These are phyloP conservation scores for Colletotrichum phormii DNA, from an alignment of 2,329 filamentous ascomycete species.

Conservation along the genomic window DNA sequence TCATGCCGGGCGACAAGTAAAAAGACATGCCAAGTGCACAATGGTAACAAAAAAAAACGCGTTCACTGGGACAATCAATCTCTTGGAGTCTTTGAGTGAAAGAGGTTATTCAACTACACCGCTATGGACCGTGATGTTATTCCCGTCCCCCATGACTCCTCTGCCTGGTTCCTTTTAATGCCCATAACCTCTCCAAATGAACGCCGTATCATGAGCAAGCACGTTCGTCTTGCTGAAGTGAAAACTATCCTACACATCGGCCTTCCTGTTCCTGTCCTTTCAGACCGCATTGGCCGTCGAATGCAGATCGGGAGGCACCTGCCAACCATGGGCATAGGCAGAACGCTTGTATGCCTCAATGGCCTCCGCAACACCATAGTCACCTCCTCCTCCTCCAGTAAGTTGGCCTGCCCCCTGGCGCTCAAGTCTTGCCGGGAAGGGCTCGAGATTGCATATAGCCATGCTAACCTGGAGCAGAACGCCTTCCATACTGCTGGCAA, in stretches of 20 bases:
- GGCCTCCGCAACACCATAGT: slow-evolving; percentile 79
- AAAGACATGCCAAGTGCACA: too few relatives aligned
- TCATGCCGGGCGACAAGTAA: too few relatives aligned
- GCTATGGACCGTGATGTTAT: neutral
- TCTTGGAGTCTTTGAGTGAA: too few relatives aligned
- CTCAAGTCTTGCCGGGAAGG: slow-evolving; percentile 77
- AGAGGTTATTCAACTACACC: neutral
- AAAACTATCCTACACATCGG: too few relatives aligned
- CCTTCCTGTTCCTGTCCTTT: neutral
- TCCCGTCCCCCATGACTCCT: neutral
- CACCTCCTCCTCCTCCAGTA: slow-evolving; percentile 40
- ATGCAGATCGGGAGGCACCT: slow-evolving; percentile 72
- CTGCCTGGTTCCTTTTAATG: neutral
- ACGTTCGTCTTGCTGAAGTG: neutral
- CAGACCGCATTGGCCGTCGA: slow-evolving; percentile 50
- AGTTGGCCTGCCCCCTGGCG: neutral
- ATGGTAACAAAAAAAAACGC: too few relatives aligned
- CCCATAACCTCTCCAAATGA: neutral
- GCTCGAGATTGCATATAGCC: slow-evolving; percentile 77
- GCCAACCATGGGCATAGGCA: slow-evolving; percentile 78
- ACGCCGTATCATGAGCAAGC: neutral
- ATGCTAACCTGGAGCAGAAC: slow-evolving; percentile 85
- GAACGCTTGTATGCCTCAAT: slow-evolving; percentile 71
- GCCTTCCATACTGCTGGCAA: slow-evolving; percentile 78
- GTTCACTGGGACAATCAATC: too few relatives aligned